Percentiles rank a stretch among this genome's conserved stretches.
Conservation (phyloP, 768 basidiomycete species). For the Boletus rubroflammeus region DNA sequence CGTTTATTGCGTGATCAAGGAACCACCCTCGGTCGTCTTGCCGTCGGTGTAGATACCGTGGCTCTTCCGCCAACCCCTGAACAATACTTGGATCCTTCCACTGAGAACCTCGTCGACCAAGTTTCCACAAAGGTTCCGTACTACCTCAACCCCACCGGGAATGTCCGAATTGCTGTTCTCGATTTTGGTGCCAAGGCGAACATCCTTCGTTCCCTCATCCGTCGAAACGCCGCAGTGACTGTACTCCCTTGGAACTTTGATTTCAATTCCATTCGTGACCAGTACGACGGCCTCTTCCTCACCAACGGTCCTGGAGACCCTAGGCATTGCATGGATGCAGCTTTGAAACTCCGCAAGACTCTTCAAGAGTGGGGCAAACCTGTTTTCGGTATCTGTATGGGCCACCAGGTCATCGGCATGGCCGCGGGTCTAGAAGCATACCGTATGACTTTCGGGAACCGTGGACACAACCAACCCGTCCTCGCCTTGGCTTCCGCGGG, state of each 20-base stretch:
- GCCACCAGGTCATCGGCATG: constrained; percentile 96
- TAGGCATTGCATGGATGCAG: constrained; percentile 81
- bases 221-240: constrained; percentile 87
- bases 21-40: constrained; percentile 90
- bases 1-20: constrained; percentile 92
- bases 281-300: constrained; percentile 93
- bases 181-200: constrained; percentile 99
- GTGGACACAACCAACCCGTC: constrained; percentile 98
- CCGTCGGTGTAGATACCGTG: constrained; percentile 70
- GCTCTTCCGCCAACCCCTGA: constrained; percentile 53
- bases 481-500: constrained; percentile 91
- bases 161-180: constrained; percentile 90
- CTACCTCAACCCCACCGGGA: constrained; percentile 80
- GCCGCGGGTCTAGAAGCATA: constrained; percentile 96
- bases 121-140: constrained; percentile 85
- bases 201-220: constrained; percentile 88
- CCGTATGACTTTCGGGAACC: constrained; percentile 99
- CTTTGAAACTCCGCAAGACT: constrained; percentile 73
- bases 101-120: constrained; percentile 92
- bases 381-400: constrained; percentile 99
- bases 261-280: constrained; percentile 87
- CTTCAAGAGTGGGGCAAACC: constrained; percentile 89
- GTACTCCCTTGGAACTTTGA: constrained; percentile 98
- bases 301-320: constrained; percentile 98
- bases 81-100: constrained; percentile 93